These are phyloP conservation scores for Mucor racemosus DNA, from an alignment of 371 early-diverging fungal species.

Conservation along the genomic window DNA sequence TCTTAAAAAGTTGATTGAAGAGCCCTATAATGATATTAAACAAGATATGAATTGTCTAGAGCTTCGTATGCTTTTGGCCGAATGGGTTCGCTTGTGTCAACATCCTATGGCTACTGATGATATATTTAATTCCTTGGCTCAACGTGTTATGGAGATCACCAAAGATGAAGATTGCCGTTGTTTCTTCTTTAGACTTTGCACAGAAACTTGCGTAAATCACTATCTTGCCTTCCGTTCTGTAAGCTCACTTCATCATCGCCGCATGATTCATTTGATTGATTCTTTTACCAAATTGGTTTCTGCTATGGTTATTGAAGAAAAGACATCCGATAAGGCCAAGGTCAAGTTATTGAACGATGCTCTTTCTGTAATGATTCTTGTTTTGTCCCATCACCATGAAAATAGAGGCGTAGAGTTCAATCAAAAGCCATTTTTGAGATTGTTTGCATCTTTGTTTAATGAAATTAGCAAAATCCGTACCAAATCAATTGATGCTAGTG, in stretches of 20 bases:
- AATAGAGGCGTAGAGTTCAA: constrained; percentile 76
- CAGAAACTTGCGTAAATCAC: constrained; percentile 78
- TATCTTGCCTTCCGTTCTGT: constrained; percentile 59
- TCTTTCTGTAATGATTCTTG: constrained; percentile 82
- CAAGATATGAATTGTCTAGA: constrained; percentile 62
- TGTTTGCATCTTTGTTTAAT: constrained; percentile 83
- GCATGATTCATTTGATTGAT: constrained; percentile 75
- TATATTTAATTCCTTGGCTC: constrained; percentile 58
- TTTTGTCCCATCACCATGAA: constrained; percentile 85
- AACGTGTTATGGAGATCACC: constrained; percentile 63
- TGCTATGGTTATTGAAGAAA: constrained; percentile 57
- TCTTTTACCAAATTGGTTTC: constrained; percentile 80
- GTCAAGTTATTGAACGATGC: constrained; percentile 73
- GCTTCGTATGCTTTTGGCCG: constrained; percentile 71
- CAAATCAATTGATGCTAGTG: constrained; percentile 25
- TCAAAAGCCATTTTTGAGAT: constrained; percentile 91
- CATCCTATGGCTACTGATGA: constrained; percentile 80
- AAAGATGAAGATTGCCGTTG: constrained; percentile 72
- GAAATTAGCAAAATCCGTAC: constrained; percentile 72
- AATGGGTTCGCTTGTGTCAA: constrained; percentile 90
- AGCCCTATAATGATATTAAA: constrained; percentile 43
- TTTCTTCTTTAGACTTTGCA: constrained; percentile 86
- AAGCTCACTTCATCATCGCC: constrained; percentile 44
- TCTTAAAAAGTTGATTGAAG: constrained; percentile 24
- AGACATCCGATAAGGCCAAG: constrained; percentile 56